phyloP scores from a whole-genome alignment of 768 basidiomycete species.

The Podaxis sp. region DNA sequence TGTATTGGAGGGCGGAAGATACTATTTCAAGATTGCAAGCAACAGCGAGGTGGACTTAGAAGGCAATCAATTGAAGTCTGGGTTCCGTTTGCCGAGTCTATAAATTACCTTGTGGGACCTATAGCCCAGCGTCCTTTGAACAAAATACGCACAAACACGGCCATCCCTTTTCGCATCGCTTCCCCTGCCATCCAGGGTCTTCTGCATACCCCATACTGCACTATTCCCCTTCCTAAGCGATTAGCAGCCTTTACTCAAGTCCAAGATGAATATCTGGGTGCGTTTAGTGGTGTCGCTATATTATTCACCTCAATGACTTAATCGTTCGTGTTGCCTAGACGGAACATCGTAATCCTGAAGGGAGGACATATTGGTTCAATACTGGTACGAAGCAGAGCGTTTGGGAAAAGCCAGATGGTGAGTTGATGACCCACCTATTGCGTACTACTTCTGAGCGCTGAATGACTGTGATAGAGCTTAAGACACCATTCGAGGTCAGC shows the following conservation, averaged over 20 bases:
- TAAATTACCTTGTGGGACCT: neutral
- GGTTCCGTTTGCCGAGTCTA: too few relatives aligned
- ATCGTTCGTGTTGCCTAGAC: constrained; percentile 44
- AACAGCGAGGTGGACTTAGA: neutral
- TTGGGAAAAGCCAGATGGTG: constrained; percentile 98
- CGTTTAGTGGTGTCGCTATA: constrained; percentile 9
- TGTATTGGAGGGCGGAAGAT: too few relatives aligned
- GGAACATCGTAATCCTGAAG: constrained; percentile 92
- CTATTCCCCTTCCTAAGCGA: neutral
- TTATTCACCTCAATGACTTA: neutral
- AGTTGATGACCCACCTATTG: constrained; percentile 15
- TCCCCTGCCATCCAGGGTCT: neutral
- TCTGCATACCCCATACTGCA: neutral
- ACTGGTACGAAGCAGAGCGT: constrained; percentile 84
- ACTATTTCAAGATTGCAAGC: too few relatives aligned
- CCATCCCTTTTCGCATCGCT: neutral
- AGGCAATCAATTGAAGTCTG: neutral
- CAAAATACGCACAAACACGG: constrained; percentile 15
- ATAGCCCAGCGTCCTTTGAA: neutral
- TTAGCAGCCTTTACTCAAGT: constrained; percentile 1
- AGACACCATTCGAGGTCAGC: constrained; percentile 84
- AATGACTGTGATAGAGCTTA: constrained; percentile 55
- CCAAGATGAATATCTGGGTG: constrained; percentile 32
- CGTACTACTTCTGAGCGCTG: neutral
- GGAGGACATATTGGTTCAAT: constrained; percentile 99